phyloP scores from a whole-genome alignment of 495 filamentous ascomycete species.

The Neurospora sublineolata region DNA sequence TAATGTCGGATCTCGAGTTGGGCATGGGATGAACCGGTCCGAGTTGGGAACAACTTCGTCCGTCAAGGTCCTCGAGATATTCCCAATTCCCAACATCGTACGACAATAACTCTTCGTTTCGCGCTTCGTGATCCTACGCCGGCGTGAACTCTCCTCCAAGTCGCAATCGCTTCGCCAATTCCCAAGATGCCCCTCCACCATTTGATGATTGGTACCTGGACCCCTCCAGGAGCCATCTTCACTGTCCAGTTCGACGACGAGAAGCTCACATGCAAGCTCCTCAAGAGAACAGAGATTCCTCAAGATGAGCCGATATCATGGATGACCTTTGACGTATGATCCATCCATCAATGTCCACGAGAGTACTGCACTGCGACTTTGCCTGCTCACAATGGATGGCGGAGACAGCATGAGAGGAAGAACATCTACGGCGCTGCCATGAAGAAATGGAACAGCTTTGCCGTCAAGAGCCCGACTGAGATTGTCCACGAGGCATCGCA shows the following conservation, averaged over 20 bases:
- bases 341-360: neutral
- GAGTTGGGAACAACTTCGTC: neutral
- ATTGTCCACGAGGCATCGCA: slow-evolving; percentile 66
- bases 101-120: neutral
- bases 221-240: slow-evolving; percentile 73
- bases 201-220: slow-evolving; percentile 79
- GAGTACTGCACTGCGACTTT: neutral
- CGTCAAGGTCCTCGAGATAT: neutral
- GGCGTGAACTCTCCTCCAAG: neutral
- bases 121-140: neutral
- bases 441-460: slow-evolving; percentile 80
- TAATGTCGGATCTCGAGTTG: neutral
- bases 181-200: slow-evolving; percentile 55
- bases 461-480: slow-evolving; percentile 63
- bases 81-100: neutral
- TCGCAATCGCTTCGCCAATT: neutral
- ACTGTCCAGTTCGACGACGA: slow-evolving; percentile 76
- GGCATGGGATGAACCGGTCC: neutral
- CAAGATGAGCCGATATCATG: slow-evolving; percentile 77
- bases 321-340: slow-evolving; percentile 72
- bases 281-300: slow-evolving; percentile 70
- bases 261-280: slow-evolving; percentile 51
- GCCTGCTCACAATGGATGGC: slow-evolving; percentile 15
- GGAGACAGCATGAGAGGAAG: slow-evolving; percentile 55
- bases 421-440: slow-evolving; percentile 77